Conservation (phyloP, 1,284 basidiomycete species). For the Clitocybe nebularis region DNA sequence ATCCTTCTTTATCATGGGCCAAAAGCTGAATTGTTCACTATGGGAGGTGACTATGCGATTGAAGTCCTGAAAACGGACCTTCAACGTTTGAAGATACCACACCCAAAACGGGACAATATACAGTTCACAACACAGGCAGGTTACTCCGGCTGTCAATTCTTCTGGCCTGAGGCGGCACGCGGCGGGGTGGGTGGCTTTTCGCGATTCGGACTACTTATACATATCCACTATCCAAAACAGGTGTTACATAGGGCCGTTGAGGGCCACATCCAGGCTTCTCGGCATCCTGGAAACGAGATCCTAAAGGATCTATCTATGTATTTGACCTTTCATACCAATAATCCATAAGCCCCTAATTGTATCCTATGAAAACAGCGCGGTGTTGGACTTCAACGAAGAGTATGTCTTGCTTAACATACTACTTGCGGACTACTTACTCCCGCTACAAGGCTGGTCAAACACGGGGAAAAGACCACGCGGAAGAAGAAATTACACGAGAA, state of each 20-base stretch:
- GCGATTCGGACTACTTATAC: no score
- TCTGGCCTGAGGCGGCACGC: slow-evolving; percentile 23
- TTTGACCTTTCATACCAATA: neutral
- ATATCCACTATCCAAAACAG: no score
- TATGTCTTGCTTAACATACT: slow-evolving; percentile 7
- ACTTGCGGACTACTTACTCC: neutral
- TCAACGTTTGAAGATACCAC: slow-evolving; percentile 26
- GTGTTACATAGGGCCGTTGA: slow-evolving; percentile 15
- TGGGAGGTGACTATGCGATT: slow-evolving; percentile 4
- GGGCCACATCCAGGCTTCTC: slow-evolving; percentile 4
- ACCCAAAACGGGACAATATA: slow-evolving; percentile 31
- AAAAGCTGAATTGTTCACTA: slow-evolving; percentile 12
- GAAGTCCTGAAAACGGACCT: slow-evolving; percentile 27
- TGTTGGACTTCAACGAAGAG: slow-evolving; percentile 2
- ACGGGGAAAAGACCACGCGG: neutral
- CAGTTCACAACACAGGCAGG: slow-evolving; percentile 23
- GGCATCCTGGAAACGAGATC: slow-evolving; percentile 1
- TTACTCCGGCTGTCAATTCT: slow-evolving; percentile 24
- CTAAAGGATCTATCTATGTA: slow-evolving; percentile 21
- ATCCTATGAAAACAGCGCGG: neutral
- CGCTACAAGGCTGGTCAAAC: neutral
- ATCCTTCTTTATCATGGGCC: slow-evolving; percentile 12
- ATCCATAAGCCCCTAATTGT: neutral
- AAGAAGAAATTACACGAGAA: neutral
- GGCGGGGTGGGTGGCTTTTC: slow-evolving; percentile 24